These are phyloP conservation scores for Carpinus viminea DNA, from an alignment of 306 rosid genomes.

Conservation along the genomic window DNA sequence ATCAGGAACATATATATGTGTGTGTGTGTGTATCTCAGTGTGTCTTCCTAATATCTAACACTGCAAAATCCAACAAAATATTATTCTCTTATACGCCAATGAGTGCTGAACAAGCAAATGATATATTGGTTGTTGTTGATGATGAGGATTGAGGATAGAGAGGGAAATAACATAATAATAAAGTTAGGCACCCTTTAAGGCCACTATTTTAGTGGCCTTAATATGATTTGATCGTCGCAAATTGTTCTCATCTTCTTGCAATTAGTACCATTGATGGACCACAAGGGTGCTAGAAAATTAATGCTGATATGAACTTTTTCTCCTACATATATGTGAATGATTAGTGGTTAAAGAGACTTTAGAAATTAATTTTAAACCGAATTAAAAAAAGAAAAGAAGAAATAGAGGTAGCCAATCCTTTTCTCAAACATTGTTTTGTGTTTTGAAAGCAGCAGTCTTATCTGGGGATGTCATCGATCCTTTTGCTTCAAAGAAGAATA, in stretches of 20 bases:
- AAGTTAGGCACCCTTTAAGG: background rate
- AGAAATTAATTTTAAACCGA: background rate
- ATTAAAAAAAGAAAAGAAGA: too few relatives aligned
- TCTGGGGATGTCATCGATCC: background rate
- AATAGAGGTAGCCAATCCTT: background rate
- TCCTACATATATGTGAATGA: background rate
- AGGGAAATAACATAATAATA: conserved; percentile 2
- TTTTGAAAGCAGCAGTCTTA: conserved; percentile 9
- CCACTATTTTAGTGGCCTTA: background rate
- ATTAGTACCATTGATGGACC: too few relatives aligned
- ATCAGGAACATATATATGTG: conserved; percentile 29
- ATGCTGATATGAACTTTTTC: too few relatives aligned
- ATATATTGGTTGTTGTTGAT: background rate
- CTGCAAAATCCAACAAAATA: conserved; percentile 29
- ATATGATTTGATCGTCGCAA: too few relatives aligned
- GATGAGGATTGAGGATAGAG: conserved; percentile 5
- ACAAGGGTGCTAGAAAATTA: background rate
- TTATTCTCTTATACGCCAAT: conserved; percentile 33
- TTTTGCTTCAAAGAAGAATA: conserved; percentile 7
- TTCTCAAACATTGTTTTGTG: conserved; percentile 8
- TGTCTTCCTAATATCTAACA: conserved; percentile 24
- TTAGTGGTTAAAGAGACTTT: background rate
- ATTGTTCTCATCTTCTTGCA: too few relatives aligned
- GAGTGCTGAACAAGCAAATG: conserved; percentile 21
- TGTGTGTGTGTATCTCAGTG: background rate